Evolutionary conservation across 2,329 filamentous ascomycete species (phyloP), one percentile per base, ranked within the genome.

Genomic region (Aspergillus aculeatus): DNA sequence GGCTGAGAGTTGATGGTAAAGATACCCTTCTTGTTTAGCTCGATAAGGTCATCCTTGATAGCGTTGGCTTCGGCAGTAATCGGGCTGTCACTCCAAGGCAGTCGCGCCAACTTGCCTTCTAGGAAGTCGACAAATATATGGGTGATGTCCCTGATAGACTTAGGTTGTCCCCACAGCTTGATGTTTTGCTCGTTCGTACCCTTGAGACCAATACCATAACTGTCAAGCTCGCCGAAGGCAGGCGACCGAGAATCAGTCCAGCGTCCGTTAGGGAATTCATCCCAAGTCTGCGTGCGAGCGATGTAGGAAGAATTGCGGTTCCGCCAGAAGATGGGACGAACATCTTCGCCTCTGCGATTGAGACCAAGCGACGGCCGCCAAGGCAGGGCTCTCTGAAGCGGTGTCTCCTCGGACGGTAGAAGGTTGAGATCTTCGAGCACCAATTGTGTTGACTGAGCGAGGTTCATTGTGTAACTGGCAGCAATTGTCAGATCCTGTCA

Each of bases 1-100:
- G 95, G 95, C 78, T 99, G 95, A 1, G 95, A 98, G 80, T 99
- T 99, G 80, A 99, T 92, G 44, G 95, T 98, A 61, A 99, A 80
- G 61, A 99, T 84, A 19, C 95, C 95, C 35, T 92, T 87, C 69
- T 84, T 82, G 82, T 98, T 99, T 62, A 99, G 84, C 31, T 87
- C 83, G 60, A 96, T 84, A 54, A 99, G 84, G 64, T 92, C 85
- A 16, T 87, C 75, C 67, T 87, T 89, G 72, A 99, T 93, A 23
- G 84, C 81, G 64, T 92, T 86, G 31, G 93, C 90, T 76, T 98
- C 95, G 53, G 83, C 83, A 4, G 91, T 90, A 65, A 99, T 92
- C 3, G 91, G 87, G 4, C 90, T 85, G 75, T 99, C 95, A 68
- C 93, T 97, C 95, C 95, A 99, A 1, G 95, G 95, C 62, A 99